Percentiles rank a stretch among this genome's conserved stretches.
phyloP scores from a whole-genome alignment of 73 alveolate genomes.

The Tetrahymena borealis region DNA sequence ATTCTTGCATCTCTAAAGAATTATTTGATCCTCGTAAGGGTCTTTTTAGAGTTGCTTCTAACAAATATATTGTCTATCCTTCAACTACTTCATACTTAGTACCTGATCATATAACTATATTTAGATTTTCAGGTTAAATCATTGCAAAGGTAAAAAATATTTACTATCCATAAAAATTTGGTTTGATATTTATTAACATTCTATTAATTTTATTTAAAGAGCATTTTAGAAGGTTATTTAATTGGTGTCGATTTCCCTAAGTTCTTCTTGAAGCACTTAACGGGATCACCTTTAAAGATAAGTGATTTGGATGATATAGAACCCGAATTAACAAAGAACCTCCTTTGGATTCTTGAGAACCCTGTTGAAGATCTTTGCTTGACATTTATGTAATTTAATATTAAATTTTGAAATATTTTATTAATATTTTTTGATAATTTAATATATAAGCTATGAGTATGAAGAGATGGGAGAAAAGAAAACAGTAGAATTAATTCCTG shows the following conservation, averaged over 20 bases:
- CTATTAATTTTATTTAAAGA: not conserved
- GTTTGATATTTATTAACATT: not conserved
- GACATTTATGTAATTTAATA: slow-evolving; percentile 13
- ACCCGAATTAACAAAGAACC: not conserved
- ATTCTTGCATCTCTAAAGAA: slow-evolving; percentile 36
- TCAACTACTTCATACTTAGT: slow-evolving; percentile 1
- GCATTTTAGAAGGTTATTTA: not conserved
- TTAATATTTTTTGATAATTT: no score
- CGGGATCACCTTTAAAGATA: not conserved
- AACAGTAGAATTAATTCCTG: slow-evolving; percentile 34
- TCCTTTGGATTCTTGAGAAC: not conserved
- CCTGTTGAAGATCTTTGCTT: not conserved
- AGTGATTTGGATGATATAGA: slow-evolving; percentile 8
- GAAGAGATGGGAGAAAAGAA: not conserved
- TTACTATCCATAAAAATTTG: not conserved
- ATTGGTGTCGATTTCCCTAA: slow-evolving; percentile 1
- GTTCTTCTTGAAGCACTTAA: not conserved
- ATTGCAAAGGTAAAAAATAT: not conserved
- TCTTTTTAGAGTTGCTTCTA: slow-evolving; percentile 32
- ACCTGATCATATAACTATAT: not conserved
- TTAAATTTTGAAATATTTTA: no score
- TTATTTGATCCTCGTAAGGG: slow-evolving; percentile 17
- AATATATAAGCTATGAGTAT: not conserved
- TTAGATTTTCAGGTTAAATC: not conserved
- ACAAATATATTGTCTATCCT: slow-evolving; percentile 21